phyloP scores from a whole-genome alignment of 768 basidiomycete genomes.

The Crucibulum laeve region DNA sequence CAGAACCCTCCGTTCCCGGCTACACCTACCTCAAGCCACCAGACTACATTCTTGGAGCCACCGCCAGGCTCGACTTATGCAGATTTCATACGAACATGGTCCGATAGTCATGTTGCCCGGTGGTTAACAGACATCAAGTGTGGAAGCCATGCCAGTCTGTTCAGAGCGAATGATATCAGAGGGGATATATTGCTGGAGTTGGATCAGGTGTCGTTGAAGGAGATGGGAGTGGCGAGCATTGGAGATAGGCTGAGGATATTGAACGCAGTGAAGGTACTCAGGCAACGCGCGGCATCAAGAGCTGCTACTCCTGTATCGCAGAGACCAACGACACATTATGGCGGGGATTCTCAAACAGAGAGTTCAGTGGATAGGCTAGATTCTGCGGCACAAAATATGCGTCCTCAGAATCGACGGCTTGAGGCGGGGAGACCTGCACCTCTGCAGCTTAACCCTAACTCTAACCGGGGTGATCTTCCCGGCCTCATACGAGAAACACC shows the following conservation, averaged over 20 bases:
- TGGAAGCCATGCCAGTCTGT: slow-evolving; percentile 57
- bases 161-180: slow-evolving; percentile 85
- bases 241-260: slow-evolving; percentile 89
- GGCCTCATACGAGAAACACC: slow-evolving; percentile 63
- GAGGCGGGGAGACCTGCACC: slow-evolving; percentile 75
- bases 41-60: slow-evolving; percentile 40
- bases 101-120: slow-evolving; percentile 61
- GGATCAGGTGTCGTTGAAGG: slow-evolving; percentile 81
- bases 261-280: slow-evolving; percentile 76
- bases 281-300: slow-evolving; percentile 47
- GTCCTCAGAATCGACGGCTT: slow-evolving; percentile 38
- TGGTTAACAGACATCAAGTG: slow-evolving; percentile 85
- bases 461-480: slow-evolving; percentile 61
- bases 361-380: slow-evolving; percentile 14
- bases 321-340: slow-evolving; percentile 6
- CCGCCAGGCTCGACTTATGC: slow-evolving; percentile 55
- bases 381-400: slow-evolving; percentile 23
- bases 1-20: slow-evolving; percentile 37
- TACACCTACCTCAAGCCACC: slow-evolving; percentile 30
- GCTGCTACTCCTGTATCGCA: slow-evolving; percentile 9
- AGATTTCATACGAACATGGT: slow-evolving; percentile 69
- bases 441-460: slow-evolving; percentile 59
- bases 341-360: neutral
- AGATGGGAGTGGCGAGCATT: slow-evolving; percentile 86
- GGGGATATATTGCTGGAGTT: slow-evolving; percentile 90